Evolutionary conservation across 768 basidiomycete genomes (phyloP).

Genomic region (Leucocoprinus sp.): DNA sequence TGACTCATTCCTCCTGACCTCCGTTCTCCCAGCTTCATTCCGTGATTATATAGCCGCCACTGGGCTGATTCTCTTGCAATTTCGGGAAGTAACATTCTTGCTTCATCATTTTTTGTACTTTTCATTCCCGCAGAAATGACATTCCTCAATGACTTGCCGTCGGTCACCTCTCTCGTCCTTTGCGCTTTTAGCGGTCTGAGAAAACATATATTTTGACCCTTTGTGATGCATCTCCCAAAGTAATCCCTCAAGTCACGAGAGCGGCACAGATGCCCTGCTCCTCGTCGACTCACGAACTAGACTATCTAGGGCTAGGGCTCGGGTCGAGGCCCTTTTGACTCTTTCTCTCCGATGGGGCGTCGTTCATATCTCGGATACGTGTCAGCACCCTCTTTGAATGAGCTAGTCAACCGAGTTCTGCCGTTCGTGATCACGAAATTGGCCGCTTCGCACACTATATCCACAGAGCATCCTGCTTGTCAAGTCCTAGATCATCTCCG

Average conservation of each 20-base stretch:
- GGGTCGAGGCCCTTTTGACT: background rate
- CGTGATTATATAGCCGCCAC: background rate
- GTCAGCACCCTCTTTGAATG: background rate
- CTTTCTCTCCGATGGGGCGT: background rate
- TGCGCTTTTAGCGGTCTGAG: background rate
- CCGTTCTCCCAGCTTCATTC: background rate
- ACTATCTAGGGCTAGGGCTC: background rate
- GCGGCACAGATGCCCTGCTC: background rate
- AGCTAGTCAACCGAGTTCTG: background rate
- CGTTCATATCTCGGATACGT: background rate
- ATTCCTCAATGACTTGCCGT: background rate
- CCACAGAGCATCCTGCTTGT: too few relatives aligned
- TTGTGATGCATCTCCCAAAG: background rate
- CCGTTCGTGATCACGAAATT: background rate
- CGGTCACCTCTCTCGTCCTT: background rate
- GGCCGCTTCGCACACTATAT: too few relatives aligned
- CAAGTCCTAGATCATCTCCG: too few relatives aligned
- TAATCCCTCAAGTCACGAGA: background rate
- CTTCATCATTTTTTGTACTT: background rate
- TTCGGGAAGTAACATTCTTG: background rate
- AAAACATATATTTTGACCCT: background rate
- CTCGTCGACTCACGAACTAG: background rate
- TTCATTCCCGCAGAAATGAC: background rate
- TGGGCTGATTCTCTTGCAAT: background rate
- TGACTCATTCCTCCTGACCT: background rate